Evolutionary conservation across 805 yeast genomes (phyloP).

Genomic region (Lipomyces chichibuensis): DNA sequence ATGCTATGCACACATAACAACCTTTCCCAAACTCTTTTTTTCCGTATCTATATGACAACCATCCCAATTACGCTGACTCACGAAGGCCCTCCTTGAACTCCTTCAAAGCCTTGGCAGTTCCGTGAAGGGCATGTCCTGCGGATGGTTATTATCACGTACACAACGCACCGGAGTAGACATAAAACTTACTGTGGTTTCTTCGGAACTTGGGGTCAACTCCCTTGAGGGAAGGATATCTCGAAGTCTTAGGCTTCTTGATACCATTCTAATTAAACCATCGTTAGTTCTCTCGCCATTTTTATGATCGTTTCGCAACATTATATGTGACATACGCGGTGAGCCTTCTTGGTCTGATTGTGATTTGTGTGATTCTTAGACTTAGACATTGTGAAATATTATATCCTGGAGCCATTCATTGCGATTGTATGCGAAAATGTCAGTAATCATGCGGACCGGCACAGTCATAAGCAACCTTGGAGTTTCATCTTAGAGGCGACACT

Average conservation of each 20-base stretch:
- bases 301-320: not conserved
- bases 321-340: constrained; percentile 68
- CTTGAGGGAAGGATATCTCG: constrained; percentile 97
- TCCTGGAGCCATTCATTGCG: not conserved
- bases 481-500: not conserved
- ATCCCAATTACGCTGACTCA: constrained; percentile 1
- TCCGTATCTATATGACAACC: not conserved
- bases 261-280: constrained; percentile 60
- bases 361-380: constrained; percentile 99
- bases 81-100: constrained; percentile 25
- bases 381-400: constrained; percentile 61
- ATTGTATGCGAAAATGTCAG: not conserved
- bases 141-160: not conserved
- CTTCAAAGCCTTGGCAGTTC: constrained; percentile 84
- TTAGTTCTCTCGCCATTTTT: not conserved
- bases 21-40: not conserved
- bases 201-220: constrained; percentile 99
- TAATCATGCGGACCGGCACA: not conserved
- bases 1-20: constrained; percentile 6
- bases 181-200: constrained; percentile 80
- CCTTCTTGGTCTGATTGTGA: constrained; percentile 99
- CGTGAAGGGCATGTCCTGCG: constrained; percentile 77
- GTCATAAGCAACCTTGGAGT: not conserved
- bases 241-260: constrained; percentile 98
- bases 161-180: not conserved